Percentiles rank a stretch among this genome's conserved stretches.
These are phyloP conservation scores for Aspergillus indologenus DNA, from an alignment of 495 filamentous ascomycete genomes.

Conservation along the genomic window DNA sequence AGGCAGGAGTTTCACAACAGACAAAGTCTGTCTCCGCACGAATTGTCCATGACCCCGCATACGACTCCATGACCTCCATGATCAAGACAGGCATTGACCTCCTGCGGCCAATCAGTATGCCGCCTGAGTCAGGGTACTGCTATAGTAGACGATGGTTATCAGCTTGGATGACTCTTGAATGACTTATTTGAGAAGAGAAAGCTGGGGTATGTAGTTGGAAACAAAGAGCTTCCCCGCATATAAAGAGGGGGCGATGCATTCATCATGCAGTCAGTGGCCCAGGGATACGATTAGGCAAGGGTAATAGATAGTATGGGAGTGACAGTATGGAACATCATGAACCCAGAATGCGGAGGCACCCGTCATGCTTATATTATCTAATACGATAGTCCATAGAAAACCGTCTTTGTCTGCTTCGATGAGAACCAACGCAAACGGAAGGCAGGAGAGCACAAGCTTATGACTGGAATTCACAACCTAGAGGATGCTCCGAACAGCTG, in stretches of 20 bases:
- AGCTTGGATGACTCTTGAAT: not conserved
- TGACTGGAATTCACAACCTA: no score
- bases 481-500: no score
- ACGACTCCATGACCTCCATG: not conserved
- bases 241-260: conserved; percentile 3
- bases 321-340: not conserved
- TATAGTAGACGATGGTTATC: not conserved
- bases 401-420: not conserved
- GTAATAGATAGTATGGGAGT: no score
- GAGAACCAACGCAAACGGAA: not conserved
- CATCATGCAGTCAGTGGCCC: not conserved
- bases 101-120: not conserved
- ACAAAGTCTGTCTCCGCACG: not conserved
- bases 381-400: not conserved
- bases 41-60: not conserved
- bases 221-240: conserved; percentile 5
- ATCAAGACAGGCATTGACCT: not conserved
- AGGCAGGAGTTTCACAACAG: not conserved
- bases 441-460: no score
- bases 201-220: no score
- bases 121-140: not conserved
- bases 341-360: no score
- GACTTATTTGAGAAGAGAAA: no score
- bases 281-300: not conserved
- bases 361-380: not conserved